Evolutionary conservation across 2,329 filamentous ascomycete species (phyloP), one percentile per base, ranked within the genome.

Genomic region (Microascus cirrosus): DNA sequence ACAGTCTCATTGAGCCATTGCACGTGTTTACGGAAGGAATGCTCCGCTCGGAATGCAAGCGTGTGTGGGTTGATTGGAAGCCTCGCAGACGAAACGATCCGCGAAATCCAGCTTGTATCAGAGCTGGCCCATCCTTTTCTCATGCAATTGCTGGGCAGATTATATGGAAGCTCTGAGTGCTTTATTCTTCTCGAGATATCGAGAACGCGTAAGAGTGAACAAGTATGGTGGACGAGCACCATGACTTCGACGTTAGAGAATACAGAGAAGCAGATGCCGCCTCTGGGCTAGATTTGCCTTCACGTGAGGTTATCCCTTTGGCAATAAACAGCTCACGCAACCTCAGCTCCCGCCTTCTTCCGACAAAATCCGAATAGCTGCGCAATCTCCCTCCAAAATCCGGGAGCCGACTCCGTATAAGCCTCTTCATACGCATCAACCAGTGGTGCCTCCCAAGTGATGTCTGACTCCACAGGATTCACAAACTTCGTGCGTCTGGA

Each of bases 401-500:
- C 73, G 18, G 75, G 66, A 0, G 79, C 75, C 10, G 73, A 71
- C 11, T 73, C 68, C 8, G 71, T 69, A 62, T 85, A n/a, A 79
- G 20, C 72, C 72, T 10, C 12, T 18, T 39, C 36, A 12, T 39
- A 39, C 3, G 3, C 36, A 13, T 13, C 18, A 12, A 39, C 15
- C 12, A 2, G 6, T 12, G 39, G 39, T 8, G 39, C 39, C 10
- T 35, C 25, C 53, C 53, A 54, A 3, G 82, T 70, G 13, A 86
- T 72, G 64, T 86, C 83, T 2, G 77, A 75, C 64, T 87, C 78
- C 3, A 73, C 65, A 0, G 83, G 72, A 1, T 70, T 69, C n/a
- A 84, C 72, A 55, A 80, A 71, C 59, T 75, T 76, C 1, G 84
- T 87, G 58, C 73, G 74, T 71, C 83, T 82, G 66, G 83, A 22